phyloP scores from a whole-genome alignment of 257 asterid species.

The Solanum raphanifolium region DNA sequence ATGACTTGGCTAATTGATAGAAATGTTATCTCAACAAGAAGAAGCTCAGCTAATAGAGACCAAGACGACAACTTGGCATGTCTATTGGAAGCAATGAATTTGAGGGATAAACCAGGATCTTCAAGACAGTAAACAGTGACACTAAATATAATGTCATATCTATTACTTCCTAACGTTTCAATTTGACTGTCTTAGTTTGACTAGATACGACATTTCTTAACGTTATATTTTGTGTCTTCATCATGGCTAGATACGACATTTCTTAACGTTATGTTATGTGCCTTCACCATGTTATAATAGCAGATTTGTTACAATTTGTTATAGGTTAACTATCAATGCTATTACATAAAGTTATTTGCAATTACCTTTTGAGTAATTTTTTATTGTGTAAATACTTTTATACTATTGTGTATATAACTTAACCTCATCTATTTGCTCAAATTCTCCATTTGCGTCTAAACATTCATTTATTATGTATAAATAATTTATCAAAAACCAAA shows the following conservation, averaged over 20 bases:
- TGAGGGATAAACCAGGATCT: neutral
- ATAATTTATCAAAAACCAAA: neutral
- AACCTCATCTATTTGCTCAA: neutral
- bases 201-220: too few species aligned
- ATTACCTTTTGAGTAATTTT: neutral
- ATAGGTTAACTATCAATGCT: neutral
- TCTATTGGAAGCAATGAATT: neutral
- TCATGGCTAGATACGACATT: neutral
- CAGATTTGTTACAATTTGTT: neutral
- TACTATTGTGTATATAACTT: neutral
- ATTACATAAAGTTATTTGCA: neutral
- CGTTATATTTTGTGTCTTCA: too few species aligned
- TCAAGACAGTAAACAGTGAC: neutral
- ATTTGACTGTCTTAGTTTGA: neutral
- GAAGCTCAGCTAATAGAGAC: neutral
- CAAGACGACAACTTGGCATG: neutral
- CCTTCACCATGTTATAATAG: neutral
- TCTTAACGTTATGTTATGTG: neutral
- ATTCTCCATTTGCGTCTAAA: neutral
- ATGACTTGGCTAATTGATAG: slow-evolving; percentile 10
- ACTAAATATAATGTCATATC: too few species aligned
- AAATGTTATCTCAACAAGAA: too few species aligned
- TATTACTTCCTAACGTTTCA: neutral
- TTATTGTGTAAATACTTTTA: neutral
- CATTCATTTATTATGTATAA: neutral